Conservation (phyloP, 2,329 filamentous ascomycete genomes). For the Hymenoscyphus albidus region DNA sequence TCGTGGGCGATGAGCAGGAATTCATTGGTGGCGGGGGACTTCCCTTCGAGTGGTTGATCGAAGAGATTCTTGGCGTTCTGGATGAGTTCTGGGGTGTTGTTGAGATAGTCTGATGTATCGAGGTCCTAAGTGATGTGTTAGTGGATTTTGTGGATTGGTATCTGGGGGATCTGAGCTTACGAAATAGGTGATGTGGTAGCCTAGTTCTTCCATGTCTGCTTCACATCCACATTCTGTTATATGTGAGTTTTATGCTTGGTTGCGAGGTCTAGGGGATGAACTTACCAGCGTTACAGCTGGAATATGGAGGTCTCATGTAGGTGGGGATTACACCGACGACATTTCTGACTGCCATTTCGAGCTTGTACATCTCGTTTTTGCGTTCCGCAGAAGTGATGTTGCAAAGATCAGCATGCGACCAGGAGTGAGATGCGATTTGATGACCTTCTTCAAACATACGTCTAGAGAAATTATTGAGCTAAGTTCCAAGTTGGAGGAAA, state of each 20-base stretch:
- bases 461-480: constrained; percentile 12
- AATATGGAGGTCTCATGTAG: constrained; percentile 47
- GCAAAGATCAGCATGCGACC: constrained; percentile 47
- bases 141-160: not conserved
- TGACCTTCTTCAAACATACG: constrained; percentile 45
- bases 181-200: constrained; percentile 48
- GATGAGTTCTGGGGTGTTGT: constrained; percentile 41
- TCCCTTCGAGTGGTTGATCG: constrained; percentile 17
- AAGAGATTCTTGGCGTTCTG: constrained; percentile 43
- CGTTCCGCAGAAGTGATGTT: constrained; percentile 41
- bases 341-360: constrained; percentile 53
- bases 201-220: constrained; percentile 39
- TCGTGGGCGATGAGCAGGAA: constrained; percentile 48
- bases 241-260: not conserved
- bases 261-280: not conserved
- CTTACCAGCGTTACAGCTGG: constrained; percentile 38
- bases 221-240: constrained; percentile 30
- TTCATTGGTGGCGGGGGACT: constrained; percentile 21
- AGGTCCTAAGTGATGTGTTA: constrained; percentile 25
- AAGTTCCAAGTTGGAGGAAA: not conserved
- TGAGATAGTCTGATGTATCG: constrained; percentile 49
- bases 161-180: constrained; percentile 26
- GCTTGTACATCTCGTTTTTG: constrained; percentile 47
- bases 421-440: constrained; percentile 57
- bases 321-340: constrained; percentile 51